Evolutionary conservation across 129 eudicot species (phyloP).

Genomic region (Rutidosis leptorrhynchoides): DNA sequence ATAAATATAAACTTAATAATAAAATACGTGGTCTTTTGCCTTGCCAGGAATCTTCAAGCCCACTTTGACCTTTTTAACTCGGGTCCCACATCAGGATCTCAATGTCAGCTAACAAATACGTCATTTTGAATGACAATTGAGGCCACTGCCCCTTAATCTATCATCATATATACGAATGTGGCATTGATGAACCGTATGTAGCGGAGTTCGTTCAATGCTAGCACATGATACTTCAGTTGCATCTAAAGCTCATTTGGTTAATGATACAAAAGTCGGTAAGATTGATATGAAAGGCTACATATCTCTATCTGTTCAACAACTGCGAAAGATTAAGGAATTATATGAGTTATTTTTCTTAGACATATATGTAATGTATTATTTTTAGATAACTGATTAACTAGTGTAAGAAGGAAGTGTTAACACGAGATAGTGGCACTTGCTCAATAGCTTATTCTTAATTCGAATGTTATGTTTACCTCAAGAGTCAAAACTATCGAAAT

Average conservation of each 20-base stretch:
- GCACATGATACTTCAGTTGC: too few species aligned
- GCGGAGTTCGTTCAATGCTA: background rate
- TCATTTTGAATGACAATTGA: background rate
- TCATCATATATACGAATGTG: background rate
- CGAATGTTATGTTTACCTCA: background rate
- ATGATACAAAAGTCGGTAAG: too few species aligned
- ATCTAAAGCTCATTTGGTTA: background rate
- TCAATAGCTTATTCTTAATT: background rate
- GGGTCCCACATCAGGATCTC: too few species aligned
- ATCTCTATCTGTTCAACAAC: background rate
- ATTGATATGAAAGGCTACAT: background rate
- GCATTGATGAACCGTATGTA: background rate
- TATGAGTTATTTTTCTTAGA: background rate
- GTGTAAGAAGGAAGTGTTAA: background rate
- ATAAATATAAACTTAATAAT: too few species aligned
- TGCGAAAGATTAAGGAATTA: background rate
- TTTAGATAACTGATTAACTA: too few species aligned
- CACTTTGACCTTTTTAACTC: too few species aligned
- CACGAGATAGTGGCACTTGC: background rate
- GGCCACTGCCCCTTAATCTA: background rate
- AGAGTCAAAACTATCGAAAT: background rate
- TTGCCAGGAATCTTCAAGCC: too few species aligned
- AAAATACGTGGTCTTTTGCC: too few species aligned
- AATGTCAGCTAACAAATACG: background rate
- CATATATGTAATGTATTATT: background rate